These are phyloP conservation scores for Coniella vitis DNA, from an alignment of 2,329 filamentous ascomycete species.

Conservation along the genomic window DNA sequence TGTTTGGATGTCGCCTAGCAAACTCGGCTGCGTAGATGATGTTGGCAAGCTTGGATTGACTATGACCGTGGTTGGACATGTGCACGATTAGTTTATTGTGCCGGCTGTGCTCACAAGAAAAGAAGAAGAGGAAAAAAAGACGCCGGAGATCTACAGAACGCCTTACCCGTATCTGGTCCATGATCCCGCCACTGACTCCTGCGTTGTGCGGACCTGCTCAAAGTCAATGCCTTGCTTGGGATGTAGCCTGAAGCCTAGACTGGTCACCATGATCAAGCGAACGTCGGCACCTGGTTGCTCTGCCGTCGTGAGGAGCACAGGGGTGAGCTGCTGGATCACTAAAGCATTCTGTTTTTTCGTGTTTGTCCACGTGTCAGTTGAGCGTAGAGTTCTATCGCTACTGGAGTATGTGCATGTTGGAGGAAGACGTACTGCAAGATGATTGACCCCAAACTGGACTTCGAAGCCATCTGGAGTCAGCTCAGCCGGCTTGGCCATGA, in stretches of 20 bases:
- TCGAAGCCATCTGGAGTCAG: constrained; percentile 31
- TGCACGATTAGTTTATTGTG: too few species aligned
- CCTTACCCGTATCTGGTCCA: constrained; percentile 24
- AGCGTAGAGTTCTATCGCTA: too few species aligned
- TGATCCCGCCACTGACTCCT: constrained; percentile 18
- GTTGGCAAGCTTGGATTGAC: constrained; percentile 26
- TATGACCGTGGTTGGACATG: constrained; percentile 27
- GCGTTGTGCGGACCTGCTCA: constrained; percentile 20
- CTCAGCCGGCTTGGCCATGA: constrained; percentile 27
- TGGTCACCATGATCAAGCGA: constrained; percentile 22
- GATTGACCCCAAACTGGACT: constrained; percentile 33
- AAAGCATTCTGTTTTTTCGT: constrained; percentile 25
- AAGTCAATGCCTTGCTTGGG: constrained; percentile 21
- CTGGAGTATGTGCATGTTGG: too few species aligned
- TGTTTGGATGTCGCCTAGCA: constrained; percentile 20
- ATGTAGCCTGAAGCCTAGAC: constrained; percentile 18
- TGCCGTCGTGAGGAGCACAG: constrained; percentile 20
- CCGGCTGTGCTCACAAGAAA: too few species aligned
- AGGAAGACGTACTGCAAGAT: constrained; percentile 22
- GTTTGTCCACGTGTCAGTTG: too few species aligned
- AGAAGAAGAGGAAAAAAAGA: neutral
- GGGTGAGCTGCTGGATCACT: constrained; percentile 29
- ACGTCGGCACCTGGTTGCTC: constrained; percentile 19
- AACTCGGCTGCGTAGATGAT: constrained; percentile 23
- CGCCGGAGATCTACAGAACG: too few species aligned